A percentile compares a stretch with the other conserved stretches of the same genome.
Evolutionary conservation across 2,329 filamentous ascomycete species (phyloP).

Genomic region (Cladophialophora immunda): DNA sequence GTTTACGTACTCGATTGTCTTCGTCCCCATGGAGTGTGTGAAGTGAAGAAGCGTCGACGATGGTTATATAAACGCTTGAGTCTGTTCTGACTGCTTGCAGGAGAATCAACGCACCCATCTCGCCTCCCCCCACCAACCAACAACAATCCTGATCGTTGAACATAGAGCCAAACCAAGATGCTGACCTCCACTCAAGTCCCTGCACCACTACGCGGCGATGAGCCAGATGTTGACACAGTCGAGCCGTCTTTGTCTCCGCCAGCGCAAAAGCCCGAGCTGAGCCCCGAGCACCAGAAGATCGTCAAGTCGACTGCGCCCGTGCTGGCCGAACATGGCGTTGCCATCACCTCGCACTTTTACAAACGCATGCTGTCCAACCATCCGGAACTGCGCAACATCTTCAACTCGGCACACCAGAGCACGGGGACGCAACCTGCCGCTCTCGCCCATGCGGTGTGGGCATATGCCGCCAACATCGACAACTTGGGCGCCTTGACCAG

Average conservation of each 20-base stretch:
- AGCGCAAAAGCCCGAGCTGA: background rate
- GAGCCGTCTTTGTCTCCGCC: background rate
- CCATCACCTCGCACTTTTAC: conserved; percentile 78
- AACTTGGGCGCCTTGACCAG: conserved; percentile 68
- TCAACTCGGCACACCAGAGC: conserved; percentile 75
- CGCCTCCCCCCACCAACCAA: background rate
- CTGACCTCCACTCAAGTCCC: background rate
- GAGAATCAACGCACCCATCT: background rate
- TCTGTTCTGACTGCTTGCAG: background rate
- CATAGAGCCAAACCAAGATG: background rate
- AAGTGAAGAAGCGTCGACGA: background rate
- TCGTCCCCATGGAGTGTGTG: background rate
- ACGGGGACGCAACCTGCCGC: conserved; percentile 75
- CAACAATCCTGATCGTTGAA: background rate
- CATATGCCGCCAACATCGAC: conserved; percentile 76
- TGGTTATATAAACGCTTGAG: background rate
- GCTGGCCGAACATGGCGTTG: conserved; percentile 71
- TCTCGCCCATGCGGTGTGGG: conserved; percentile 73
- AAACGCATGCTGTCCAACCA: conserved; percentile 70
- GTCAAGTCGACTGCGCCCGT: conserved; percentile 76
- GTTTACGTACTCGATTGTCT: background rate
- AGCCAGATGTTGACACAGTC: background rate
- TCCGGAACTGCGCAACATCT: conserved; percentile 73
- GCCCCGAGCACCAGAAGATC: conserved; percentile 64
- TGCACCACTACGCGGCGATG: background rate